Conservation (phyloP, 768 basidiomycete species). For the Cyclocybe aegerita region DNA sequence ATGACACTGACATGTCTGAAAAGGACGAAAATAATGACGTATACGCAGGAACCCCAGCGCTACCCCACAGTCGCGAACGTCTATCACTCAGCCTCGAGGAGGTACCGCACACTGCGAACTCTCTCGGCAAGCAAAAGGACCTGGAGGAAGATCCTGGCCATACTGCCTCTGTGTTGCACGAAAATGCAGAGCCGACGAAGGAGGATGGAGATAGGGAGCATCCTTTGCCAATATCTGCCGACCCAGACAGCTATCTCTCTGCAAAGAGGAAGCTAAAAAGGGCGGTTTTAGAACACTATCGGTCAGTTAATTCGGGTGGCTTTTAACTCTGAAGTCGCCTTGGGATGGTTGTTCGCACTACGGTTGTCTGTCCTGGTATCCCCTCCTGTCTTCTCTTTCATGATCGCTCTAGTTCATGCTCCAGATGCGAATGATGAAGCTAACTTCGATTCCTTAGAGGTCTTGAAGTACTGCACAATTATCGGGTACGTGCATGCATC, state of each 20-base stretch:
- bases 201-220: background rate
- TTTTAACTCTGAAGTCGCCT: background rate
- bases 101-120: background rate
- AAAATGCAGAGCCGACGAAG: background rate
- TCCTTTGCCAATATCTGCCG: constrained; percentile 30
- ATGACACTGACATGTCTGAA: no score
- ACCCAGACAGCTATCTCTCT: constrained; percentile 77
- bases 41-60: background rate
- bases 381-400: background rate
- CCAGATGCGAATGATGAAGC: background rate
- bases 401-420: background rate
- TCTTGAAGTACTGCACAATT: constrained; percentile 85
- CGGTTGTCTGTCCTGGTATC: no score
- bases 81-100: background rate
- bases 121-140: constrained; percentile 6
- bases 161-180: background rate
- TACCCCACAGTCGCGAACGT: background rate
- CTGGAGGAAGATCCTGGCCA: background rate
- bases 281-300: constrained; percentile 83
- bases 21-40: no score
- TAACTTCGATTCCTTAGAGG: constrained; percentile 40
- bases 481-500: constrained; percentile 54
- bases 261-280: constrained; percentile 87
- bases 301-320: constrained; percentile 34
- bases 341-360: background rate